Evolutionary conservation across 2,329 filamentous ascomycete genomes (phyloP).

Genomic region (Plenodomus biglobosus): DNA sequence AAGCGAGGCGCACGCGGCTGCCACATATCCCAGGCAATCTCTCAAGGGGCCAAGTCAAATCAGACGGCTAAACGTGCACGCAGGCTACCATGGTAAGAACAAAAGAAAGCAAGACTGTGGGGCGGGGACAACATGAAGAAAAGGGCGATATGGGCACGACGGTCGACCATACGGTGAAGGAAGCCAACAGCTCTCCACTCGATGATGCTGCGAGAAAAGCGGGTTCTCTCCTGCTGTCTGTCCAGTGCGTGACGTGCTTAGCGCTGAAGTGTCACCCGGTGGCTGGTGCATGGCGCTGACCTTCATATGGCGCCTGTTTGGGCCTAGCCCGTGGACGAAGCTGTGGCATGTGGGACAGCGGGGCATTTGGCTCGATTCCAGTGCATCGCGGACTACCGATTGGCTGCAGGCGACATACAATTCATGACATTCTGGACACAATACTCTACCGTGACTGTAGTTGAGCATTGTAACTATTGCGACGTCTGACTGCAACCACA

Average conservation of each 20-base stretch:
- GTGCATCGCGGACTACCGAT: slow-evolving; percentile 18
- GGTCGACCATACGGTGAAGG: slow-evolving; percentile 1
- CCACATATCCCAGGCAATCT: not conserved
- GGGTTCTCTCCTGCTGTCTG: not conserved
- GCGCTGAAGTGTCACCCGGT: not conserved
- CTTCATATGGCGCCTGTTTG: no score
- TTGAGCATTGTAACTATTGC: not conserved
- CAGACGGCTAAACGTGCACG: not conserved
- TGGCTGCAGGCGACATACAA: slow-evolving; percentile 4
- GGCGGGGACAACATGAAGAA: not conserved
- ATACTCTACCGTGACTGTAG: slow-evolving; percentile 4
- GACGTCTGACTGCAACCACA: slow-evolving; percentile 7
- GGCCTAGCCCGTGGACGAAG: no score
- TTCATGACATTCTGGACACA: slow-evolving; percentile 13
- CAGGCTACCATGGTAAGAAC: not conserved
- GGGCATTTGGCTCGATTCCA: no score
- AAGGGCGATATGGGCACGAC: no score
- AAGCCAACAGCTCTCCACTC: slow-evolving; percentile 1
- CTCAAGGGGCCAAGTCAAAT: not conserved
- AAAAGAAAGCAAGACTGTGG: not conserved
- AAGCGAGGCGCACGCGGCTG: slow-evolving; percentile 14
- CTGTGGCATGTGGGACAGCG: not conserved
- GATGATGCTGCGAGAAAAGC: slow-evolving; percentile 3
- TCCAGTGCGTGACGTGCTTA: slow-evolving; percentile 1
- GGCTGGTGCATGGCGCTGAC: not conserved